Evolutionary conservation across 129 eudicot genomes (phyloP).

Genomic region (Chrysanthemum seticuspe): DNA sequence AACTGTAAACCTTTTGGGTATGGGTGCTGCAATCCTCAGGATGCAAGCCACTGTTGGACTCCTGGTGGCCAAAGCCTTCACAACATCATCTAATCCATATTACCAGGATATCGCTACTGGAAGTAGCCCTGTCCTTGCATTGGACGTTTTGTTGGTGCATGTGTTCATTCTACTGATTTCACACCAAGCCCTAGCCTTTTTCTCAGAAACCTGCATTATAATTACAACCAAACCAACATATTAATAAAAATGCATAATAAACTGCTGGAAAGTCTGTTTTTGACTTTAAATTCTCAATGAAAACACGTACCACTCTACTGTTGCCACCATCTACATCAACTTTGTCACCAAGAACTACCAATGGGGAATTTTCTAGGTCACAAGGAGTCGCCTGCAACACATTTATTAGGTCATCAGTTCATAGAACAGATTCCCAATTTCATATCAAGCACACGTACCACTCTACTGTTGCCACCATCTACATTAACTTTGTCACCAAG

Average conservation of each 20-base stretch:
- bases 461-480: no score
- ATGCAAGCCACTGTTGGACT: constrained; percentile 94
- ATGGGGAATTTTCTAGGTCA: constrained; percentile 91
- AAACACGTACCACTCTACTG: constrained; percentile 76
- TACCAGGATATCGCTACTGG: constrained; percentile 76
- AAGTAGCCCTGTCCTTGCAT: constrained; percentile 81
- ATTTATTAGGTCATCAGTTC: constrained; percentile 23
- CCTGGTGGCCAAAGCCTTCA: constrained; percentile 89
- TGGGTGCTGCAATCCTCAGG: constrained; percentile 92
- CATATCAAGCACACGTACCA: no score
- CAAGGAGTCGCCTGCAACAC: constrained; percentile 91
- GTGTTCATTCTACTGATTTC: constrained; percentile 34
- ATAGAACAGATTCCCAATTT: neutral
- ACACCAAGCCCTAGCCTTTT: constrained; percentile 97
- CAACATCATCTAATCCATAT: constrained; percentile 82
- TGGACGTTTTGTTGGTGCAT: constrained; percentile 97
- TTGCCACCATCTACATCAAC: constrained; percentile 88
- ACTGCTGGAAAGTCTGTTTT: neutral
- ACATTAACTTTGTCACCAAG: no score
- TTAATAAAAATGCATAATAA: neutral
- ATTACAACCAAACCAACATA: constrained; percentile 1
- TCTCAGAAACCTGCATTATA: constrained; percentile 81
- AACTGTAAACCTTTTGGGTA: constrained; percentile 69
- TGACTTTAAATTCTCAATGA: neutral
- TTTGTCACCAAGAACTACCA: constrained; percentile 93